Percentiles rank a stretch among this genome's conserved stretches.
Evolutionary conservation across 1,139 yeast species (phyloP).

Genomic region (Meyerozyma carpophila): DNA sequence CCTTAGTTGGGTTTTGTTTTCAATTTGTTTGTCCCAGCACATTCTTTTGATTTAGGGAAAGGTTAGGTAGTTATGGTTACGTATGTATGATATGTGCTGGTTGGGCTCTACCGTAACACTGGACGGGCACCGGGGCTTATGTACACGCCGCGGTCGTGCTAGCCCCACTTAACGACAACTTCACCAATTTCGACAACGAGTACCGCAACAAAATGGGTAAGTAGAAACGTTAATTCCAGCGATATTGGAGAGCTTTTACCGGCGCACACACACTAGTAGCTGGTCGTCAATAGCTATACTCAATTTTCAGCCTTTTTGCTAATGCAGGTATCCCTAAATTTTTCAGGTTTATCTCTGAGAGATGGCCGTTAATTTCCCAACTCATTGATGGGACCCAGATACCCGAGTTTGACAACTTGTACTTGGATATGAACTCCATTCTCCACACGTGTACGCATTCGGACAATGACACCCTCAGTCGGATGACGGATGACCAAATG

Average conservation of each 20-base stretch:
- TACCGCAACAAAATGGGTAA: neutral
- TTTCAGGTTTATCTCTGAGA: conserved; percentile 92
- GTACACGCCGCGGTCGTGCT: neutral
- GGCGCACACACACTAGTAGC: neutral
- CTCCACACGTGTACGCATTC: conserved; percentile 90
- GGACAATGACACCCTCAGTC: conserved; percentile 52
- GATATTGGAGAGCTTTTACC: neutral
- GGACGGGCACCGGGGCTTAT: neutral
- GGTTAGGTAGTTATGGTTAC: neutral
- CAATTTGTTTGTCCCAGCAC: neutral
- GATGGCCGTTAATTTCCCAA: conserved; percentile 97
- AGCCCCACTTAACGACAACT: neutral
- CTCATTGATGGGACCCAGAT: conserved; percentile 77
- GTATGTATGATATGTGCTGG: neutral
- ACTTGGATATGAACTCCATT: conserved; percentile 96
- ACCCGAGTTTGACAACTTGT: conserved; percentile 92
- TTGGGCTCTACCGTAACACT: neutral
- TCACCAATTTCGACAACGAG: neutral
- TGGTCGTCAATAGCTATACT: neutral
- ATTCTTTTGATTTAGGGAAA: neutral
- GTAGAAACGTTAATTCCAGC: neutral
- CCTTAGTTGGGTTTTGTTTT: neutral
- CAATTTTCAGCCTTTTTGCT: neutral
- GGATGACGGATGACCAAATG: conserved; percentile 86
- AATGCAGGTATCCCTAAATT: conserved; percentile 88